These are phyloP conservation scores for Carallia pectinifolia DNA, from an alignment of 345 rosid species.

Conservation along the genomic window DNA sequence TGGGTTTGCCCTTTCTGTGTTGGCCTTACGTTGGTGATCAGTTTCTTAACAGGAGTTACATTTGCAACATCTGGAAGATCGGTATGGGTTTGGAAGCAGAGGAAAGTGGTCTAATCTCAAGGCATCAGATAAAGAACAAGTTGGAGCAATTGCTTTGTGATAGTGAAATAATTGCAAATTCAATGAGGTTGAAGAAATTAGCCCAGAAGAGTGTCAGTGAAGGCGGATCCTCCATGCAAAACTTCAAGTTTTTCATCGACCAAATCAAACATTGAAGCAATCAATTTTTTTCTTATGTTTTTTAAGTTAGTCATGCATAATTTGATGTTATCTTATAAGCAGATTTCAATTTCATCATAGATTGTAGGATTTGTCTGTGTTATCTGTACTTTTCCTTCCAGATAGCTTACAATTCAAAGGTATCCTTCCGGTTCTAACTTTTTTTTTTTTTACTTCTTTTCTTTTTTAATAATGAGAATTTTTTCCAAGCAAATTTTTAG, in stretches of 20 bases:
- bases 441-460: too few relatives aligned
- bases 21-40: constrained; percentile 8
- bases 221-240: constrained; percentile 3
- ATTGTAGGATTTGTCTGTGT: too few relatives aligned
- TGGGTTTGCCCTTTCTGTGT: constrained; percentile 17
- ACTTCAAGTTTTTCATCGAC: neutral
- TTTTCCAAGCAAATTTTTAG: too few relatives aligned
- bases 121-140: too few relatives aligned
- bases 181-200: neutral
- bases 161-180: neutral
- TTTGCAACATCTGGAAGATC: constrained; percentile 3
- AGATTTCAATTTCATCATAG: too few relatives aligned
- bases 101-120: neutral
- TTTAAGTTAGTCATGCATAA: too few relatives aligned
- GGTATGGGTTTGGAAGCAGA: neutral
- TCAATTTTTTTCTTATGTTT: too few relatives aligned
- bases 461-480: too few relatives aligned
- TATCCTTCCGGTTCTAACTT: too few relatives aligned
- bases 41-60: constrained; percentile 6
- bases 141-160: neutral
- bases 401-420: too few relatives aligned
- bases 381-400: too few relatives aligned
- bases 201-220: neutral
- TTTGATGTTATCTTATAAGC: too few relatives aligned
- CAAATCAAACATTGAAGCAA: neutral